phyloP scores from a whole-genome alignment of 805 yeast genomes.

The Teunomyces pallodes region DNA sequence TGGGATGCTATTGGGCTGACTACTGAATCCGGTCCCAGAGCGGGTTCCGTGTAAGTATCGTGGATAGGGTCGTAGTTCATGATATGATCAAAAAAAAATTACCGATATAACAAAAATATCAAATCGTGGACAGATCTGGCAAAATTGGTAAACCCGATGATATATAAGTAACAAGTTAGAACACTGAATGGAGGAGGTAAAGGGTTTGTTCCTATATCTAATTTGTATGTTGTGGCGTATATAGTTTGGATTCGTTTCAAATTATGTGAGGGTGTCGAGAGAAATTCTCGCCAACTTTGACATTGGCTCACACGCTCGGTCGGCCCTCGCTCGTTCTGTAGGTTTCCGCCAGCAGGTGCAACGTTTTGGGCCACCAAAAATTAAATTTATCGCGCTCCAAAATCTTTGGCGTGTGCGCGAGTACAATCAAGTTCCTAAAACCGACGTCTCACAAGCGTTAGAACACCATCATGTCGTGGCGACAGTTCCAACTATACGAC shows the following conservation, averaged over 20 bases:
- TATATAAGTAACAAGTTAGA: too few relatives aligned
- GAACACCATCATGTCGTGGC: constrained; percentile 43
- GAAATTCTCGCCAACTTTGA: constrained; percentile 1
- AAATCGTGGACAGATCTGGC: background rate
- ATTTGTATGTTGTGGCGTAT: background rate
- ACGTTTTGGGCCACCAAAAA: background rate
- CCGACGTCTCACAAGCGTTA: background rate
- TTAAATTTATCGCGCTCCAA: background rate
- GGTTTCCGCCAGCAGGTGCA: background rate
- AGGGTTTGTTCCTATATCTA: background rate
- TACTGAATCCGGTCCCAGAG: background rate
- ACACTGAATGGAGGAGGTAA: too few relatives aligned
- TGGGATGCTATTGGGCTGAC: background rate
- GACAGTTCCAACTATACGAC: constrained; percentile 86
- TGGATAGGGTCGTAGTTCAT: constrained; percentile 47
- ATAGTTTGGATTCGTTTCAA: background rate
- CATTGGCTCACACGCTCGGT: background rate
- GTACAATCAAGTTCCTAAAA: too few relatives aligned
- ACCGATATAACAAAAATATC: background rate
- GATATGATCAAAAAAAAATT: background rate
- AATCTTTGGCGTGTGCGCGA: too few relatives aligned
- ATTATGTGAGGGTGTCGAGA: background rate
- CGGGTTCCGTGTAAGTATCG: constrained; percentile 25
- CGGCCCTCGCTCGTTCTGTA: background rate
- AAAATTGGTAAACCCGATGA: too few relatives aligned